Evolutionary conservation across 129 eudicot species (phyloP).

Genomic region (Chrysanthemum lavandulifolium): DNA sequence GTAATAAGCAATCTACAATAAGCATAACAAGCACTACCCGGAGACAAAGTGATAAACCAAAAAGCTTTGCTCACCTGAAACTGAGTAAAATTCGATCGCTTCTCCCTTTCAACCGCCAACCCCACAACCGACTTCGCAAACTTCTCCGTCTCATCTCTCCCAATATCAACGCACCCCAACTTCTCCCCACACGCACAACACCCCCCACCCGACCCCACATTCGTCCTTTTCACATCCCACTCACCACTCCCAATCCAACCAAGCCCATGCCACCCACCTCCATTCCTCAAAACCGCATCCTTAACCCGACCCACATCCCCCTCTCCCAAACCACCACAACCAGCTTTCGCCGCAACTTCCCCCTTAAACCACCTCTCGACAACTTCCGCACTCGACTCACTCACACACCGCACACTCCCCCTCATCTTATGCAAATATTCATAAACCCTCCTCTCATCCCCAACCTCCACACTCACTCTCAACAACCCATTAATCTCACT

Average conservation of each 20-base stretch:
- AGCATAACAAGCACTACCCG: neutral
- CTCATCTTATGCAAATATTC: conserved; percentile 91
- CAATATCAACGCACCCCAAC: conserved; percentile 87
- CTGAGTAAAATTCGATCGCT: conserved; percentile 62
- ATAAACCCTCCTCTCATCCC: conserved; percentile 61
- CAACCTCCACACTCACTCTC: conserved; percentile 69
- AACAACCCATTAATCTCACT: conserved; percentile 56
- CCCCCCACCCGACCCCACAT: conserved; percentile 40
- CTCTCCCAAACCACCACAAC: conserved; percentile 21
- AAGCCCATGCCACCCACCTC: conserved; percentile 98
- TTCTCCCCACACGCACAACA: conserved; percentile 61
- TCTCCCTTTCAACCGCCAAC: conserved; percentile 72
- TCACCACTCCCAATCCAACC: conserved; percentile 87
- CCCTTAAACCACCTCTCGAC: conserved; percentile 69
- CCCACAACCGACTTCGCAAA: conserved; percentile 73
- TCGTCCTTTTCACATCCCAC: conserved; percentile 54
- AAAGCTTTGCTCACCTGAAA: conserved; percentile 56
- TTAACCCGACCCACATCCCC: conserved; percentile 50
- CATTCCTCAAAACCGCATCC: conserved; percentile 57
- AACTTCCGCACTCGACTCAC: conserved; percentile 44
- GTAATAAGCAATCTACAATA: neutral
- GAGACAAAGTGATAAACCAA: neutral
- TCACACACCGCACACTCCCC: conserved; percentile 42
- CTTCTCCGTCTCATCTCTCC: conserved; percentile 60
- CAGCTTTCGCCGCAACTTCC: conserved; percentile 41